A percentile compares a stretch with the other conserved stretches of the same genome.
Evolutionary conservation across 2,329 filamentous ascomycete genomes (phyloP).

Genomic region (Diaporthe sp.): DNA sequence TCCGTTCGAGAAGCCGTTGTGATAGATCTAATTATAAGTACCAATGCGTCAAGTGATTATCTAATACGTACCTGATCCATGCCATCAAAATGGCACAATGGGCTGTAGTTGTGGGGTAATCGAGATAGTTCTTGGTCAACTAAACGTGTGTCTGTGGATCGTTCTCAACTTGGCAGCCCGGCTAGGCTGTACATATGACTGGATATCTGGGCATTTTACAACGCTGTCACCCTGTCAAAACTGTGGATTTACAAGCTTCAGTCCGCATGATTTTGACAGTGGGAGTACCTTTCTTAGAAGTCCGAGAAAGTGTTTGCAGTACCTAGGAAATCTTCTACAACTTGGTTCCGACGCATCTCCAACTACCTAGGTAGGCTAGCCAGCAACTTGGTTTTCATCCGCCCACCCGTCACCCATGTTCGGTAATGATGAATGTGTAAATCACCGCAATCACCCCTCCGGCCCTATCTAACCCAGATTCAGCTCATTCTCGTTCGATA

Average conservation of each 20-base stretch:
- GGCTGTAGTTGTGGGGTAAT: background rate
- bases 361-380: too few species aligned
- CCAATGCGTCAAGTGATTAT: background rate
- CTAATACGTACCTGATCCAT: background rate
- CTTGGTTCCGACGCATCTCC: background rate
- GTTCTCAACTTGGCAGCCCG: background rate
- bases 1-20: constrained; percentile 39
- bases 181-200: background rate
- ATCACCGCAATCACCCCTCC: background rate
- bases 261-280: background rate
- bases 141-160: background rate
- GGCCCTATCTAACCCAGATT: background rate
- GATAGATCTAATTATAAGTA: constrained; percentile 23
- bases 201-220: background rate
- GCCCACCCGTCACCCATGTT: background rate
- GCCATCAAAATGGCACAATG: background rate
- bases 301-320: background rate
- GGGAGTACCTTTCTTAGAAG: background rate
- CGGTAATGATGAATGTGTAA: background rate
- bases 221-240: background rate
- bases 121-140: background rate
- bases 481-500: background rate
- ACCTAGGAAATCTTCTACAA: background rate
- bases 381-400: background rate
- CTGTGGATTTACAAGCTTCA: background rate